Evolutionary conservation across 164 flowering plant genomes (phyloP), one percentile per base, ranked within the genome.

Genomic region (Paratinospora sagittata): DNA sequence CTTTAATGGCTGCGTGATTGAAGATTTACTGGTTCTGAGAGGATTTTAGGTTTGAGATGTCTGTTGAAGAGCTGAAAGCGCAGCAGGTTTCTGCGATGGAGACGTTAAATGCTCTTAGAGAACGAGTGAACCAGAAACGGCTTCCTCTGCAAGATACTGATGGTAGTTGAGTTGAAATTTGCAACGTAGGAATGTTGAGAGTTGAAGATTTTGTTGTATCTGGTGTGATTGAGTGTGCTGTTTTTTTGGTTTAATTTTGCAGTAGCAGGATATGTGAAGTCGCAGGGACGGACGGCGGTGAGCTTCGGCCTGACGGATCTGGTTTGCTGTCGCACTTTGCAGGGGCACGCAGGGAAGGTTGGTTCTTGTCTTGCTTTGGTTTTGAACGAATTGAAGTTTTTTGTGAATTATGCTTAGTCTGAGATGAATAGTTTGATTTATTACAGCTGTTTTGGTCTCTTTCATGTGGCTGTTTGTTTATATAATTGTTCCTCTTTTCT

Each of bases 281-380:
- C 90, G 21, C 90, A 82, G 72, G 94, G 93, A 49, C 76, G 82
- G 78, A 79, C 81, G 62, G 76, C 89, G 34, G 85, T 95, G 55
- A 82, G 79, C 26, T 95, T 92, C 66, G 93, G 93, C 7, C 92
- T 88, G 1, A 95, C 97, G 67, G 97, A 92, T 91, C 92, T 92
- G 66, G 94, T 92, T 2, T 95, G 97, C 70, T 88, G 97, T 69
- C 78, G 97, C 79, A 90, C 87, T 0, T 80, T 92, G 81, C 97
- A 90, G 75, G 98, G 98, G 5, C 98, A 94, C 70, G 88, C 97
- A 0, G 98, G 97, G 45, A 95, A 89, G 97, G 98, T 77, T 41
- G 47, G 26, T 34, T 24, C 58, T 52, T 63, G 17, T 65, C 11
- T 21, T 19, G 3, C 24, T 24, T 37, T 37, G 27, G 19, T 23